These are phyloP conservation scores for Russula compacta DNA, from an alignment of 768 basidiomycete species.

Conservation along the genomic window DNA sequence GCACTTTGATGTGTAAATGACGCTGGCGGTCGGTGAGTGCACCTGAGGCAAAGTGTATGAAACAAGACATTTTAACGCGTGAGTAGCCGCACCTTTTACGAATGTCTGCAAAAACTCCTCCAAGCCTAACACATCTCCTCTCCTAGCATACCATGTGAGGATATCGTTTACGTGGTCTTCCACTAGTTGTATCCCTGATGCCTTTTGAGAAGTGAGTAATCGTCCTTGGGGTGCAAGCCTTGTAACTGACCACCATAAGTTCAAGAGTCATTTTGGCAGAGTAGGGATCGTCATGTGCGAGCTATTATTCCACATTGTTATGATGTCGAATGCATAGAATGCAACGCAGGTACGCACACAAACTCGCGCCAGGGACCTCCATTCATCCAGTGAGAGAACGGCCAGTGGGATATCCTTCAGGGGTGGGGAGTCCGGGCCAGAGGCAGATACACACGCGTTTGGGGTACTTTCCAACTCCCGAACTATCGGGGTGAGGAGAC, in stretches of 20 bases:
- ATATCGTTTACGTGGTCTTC: slow-evolving; percentile 28
- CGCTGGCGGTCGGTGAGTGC: slow-evolving; percentile 47
- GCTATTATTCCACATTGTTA: slow-evolving; percentile 28
- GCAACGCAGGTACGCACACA: slow-evolving; percentile 41
- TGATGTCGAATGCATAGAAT: background rate
- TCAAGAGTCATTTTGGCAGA: slow-evolving; percentile 43
- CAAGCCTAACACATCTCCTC: slow-evolving; percentile 27
- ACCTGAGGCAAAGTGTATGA: slow-evolving; percentile 14
- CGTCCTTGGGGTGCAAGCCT: background rate
- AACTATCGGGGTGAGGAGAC: background rate
- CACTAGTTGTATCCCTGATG: background rate
- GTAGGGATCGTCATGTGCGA: slow-evolving; percentile 36
- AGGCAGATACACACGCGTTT: background rate
- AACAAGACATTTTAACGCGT: background rate
- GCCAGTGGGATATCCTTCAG: slow-evolving; percentile 21
- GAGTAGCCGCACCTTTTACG: slow-evolving; percentile 32
- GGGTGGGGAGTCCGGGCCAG: background rate
- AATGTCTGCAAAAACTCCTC: slow-evolving; percentile 33
- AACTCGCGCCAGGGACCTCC: slow-evolving; percentile 43
- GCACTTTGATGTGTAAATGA: slow-evolving; percentile 63
- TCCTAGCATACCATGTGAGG: slow-evolving; percentile 6
- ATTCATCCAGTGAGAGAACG: slow-evolving; percentile 37
- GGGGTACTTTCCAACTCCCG: background rate
- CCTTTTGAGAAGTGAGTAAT: background rate
- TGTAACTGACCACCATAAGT: slow-evolving; percentile 40